Base-by-base conservation (phyloP, 1,139 yeast species). In the Yamadazyma sp. region DNA sequence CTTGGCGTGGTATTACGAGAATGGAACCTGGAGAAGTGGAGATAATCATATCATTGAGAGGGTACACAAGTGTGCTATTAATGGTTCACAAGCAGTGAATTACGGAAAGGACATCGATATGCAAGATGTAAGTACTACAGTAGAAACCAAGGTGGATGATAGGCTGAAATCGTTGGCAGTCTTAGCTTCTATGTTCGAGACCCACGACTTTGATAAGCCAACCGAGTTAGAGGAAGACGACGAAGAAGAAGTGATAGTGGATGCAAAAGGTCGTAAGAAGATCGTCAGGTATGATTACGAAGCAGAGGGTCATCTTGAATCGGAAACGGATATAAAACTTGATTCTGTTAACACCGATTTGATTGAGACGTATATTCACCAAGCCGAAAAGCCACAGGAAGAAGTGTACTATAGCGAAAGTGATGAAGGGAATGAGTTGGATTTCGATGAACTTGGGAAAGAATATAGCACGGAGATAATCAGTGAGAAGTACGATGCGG, bases 11-110 rank as follows among this genome's bases (percentile, higher is more conserved):
- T 64, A 65, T 39, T 90, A 76, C 55, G 64, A 59, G 12, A 73
- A 82, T 43, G 87, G 87, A 0, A 73, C 71, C 31, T 92, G 98
- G 98, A 74, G 72, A 49, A 88, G 88, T 60, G 94, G 94, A 7
- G 80, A 79, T 47, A 87, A 85, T 39, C 95, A 87, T 56, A 73
- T 86, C 7, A 73, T 88, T 14, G 96, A 89, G 52, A 70, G 79
- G 46, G 56, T 39, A 16, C 29, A 33, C 9, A 39, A 24, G 15
- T 62, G 69, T 43, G 67, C 59, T 4, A 54, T 62, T 3, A 45
- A 48, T 21, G 63, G 61, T 2, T 43, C 31, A 1, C 59, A 52
- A 21, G 59, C 57, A 1, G 39, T 29, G 16, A 37, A 36, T 18
- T 54, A 56, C 34, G 52, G 51, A 12, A 52, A 50, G 33, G 46